These are phyloP conservation scores for Pulveroboletus sp. DNA, from an alignment of 768 basidiomycete genomes.

Conservation along the genomic window DNA sequence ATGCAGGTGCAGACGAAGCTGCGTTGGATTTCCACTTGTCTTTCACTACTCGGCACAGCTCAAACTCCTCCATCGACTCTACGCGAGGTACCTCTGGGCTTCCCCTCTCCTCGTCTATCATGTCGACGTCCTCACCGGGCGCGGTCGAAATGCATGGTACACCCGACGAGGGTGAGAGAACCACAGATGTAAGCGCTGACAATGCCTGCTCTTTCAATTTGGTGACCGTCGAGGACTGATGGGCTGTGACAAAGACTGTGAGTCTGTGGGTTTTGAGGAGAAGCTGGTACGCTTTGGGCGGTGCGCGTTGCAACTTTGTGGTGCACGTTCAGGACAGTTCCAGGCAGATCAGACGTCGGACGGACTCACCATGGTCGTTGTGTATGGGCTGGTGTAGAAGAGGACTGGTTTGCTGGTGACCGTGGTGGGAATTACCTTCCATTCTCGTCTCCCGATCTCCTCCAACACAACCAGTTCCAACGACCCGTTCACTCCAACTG, in stretches of 20 bases:
- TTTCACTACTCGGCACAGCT: conserved; percentile 52
- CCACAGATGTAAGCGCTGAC: conserved; percentile 51
- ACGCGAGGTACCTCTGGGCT: conserved; percentile 32
- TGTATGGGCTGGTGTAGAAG: neutral
- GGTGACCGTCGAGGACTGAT: conserved; percentile 50
- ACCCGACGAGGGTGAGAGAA: conserved; percentile 28
- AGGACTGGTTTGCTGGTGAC: neutral
- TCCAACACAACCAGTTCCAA: conserved; percentile 14
- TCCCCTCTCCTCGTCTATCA: conserved; percentile 10
- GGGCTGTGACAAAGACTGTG: conserved; percentile 55
- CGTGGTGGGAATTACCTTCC: conserved; percentile 23
- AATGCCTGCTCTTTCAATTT: conserved; percentile 61
- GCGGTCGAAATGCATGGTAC: conserved; percentile 29
- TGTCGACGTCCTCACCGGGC: conserved; percentile 25
- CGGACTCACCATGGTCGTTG: conserved; percentile 18
- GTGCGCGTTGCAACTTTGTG: conserved; percentile 46
- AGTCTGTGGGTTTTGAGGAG: conserved; percentile 72
- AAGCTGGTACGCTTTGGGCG: conserved; percentile 62
- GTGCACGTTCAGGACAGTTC: neutral
- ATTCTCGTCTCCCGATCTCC: conserved; percentile 17
- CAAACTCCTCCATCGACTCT: conserved; percentile 47
- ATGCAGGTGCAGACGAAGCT: conserved; percentile 4
- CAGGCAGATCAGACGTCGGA: neutral
- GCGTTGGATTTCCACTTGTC: conserved; percentile 47
- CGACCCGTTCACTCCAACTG: conserved; percentile 4